phyloP scores from a whole-genome alignment of 2,329 filamentous ascomycete genomes.

The Epichloe amarillans region DNA sequence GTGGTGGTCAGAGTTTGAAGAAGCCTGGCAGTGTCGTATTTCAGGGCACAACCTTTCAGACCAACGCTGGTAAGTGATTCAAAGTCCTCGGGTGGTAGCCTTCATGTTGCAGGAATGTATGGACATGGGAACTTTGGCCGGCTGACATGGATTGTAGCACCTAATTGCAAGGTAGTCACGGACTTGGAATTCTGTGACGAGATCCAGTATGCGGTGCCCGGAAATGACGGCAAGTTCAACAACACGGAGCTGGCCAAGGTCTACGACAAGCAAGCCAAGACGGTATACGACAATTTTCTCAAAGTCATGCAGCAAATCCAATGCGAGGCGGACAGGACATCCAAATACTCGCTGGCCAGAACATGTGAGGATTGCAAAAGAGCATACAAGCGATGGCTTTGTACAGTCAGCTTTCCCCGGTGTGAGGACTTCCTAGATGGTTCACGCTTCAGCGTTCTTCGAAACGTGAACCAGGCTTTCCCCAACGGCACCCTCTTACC shows the following conservation, averaged over 20 bases:
- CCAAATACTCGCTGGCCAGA: slow-evolving; percentile 69
- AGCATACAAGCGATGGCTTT: slow-evolving; percentile 92
- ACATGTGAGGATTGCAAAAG: slow-evolving; percentile 61
- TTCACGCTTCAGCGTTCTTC: slow-evolving; percentile 31
- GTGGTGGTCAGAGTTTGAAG: slow-evolving; percentile 13
- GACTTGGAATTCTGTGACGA: slow-evolving; percentile 81
- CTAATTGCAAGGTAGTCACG: slow-evolving; percentile 75
- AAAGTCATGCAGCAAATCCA: slow-evolving; percentile 73
- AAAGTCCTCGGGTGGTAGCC: not conserved
- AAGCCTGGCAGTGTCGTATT: slow-evolving; percentile 68
- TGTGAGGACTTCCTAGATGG: slow-evolving; percentile 67
- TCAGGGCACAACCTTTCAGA: slow-evolving; percentile 57
- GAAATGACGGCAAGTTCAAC: slow-evolving; percentile 52
- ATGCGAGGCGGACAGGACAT: slow-evolving; percentile 62
- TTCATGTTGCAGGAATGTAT: not conserved
- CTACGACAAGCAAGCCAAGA: slow-evolving; percentile 64
- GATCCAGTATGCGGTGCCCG: slow-evolving; percentile 82
- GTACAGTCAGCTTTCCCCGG: slow-evolving; percentile 80
- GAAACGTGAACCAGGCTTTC: slow-evolving; percentile 60
- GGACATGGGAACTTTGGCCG: not conserved
- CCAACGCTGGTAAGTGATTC: slow-evolving; percentile 52
- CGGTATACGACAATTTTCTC: slow-evolving; percentile 63
- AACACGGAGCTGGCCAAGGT: slow-evolving; percentile 50
- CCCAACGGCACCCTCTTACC: slow-evolving; percentile 50
- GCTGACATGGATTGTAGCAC: slow-evolving; percentile 31